These are phyloP conservation scores for Isabelozyma gotoi DNA, from an alignment of 805 yeast species.

Conservation along the genomic window DNA sequence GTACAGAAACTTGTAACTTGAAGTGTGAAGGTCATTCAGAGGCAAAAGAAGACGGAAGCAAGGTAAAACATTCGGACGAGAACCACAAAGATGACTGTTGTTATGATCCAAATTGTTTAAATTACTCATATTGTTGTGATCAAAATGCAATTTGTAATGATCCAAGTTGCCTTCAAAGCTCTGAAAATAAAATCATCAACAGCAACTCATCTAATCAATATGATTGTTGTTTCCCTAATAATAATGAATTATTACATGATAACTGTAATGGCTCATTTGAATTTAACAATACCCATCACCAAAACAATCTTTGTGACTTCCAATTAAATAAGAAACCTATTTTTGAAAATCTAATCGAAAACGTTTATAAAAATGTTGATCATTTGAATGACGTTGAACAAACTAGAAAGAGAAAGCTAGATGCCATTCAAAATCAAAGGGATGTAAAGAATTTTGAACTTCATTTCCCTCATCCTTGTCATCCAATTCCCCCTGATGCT, in stretches of 20 bases:
- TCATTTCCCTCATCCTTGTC: slow-evolving; percentile 43
- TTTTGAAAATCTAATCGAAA: slow-evolving; percentile 39
- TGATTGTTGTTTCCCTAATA: slow-evolving; percentile 1
- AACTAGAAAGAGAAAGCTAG: slow-evolving; percentile 8
- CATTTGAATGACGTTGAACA: slow-evolving; percentile 8
- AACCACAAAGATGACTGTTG: slow-evolving; percentile 4
- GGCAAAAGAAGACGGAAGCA: not conserved
- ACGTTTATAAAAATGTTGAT: slow-evolving; percentile 30
- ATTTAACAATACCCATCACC: slow-evolving; percentile 6
- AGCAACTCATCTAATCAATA: not conserved
- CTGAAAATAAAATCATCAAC: not conserved
- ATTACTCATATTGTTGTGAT: slow-evolving; percentile 3
- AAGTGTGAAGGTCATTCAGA: not conserved
- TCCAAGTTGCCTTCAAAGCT: slow-evolving; percentile 3
- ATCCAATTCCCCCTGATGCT: slow-evolving; percentile 12
- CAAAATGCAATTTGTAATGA: not conserved
- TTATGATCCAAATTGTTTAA: slow-evolving; percentile 1
- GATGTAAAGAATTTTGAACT: slow-evolving; percentile 22
- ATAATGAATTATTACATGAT: slow-evolving; percentile 6
- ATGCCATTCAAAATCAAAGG: slow-evolving; percentile 4
- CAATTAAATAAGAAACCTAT: slow-evolving; percentile 30
- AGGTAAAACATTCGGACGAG: no score
- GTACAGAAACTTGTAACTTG: slow-evolving; percentile 1
- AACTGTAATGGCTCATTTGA: slow-evolving; percentile 4
- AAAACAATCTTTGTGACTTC: slow-evolving; percentile 24